Conservation (phyloP, 2,329 filamentous ascomycete genomes). For the Diaporthe amygdali region DNA sequence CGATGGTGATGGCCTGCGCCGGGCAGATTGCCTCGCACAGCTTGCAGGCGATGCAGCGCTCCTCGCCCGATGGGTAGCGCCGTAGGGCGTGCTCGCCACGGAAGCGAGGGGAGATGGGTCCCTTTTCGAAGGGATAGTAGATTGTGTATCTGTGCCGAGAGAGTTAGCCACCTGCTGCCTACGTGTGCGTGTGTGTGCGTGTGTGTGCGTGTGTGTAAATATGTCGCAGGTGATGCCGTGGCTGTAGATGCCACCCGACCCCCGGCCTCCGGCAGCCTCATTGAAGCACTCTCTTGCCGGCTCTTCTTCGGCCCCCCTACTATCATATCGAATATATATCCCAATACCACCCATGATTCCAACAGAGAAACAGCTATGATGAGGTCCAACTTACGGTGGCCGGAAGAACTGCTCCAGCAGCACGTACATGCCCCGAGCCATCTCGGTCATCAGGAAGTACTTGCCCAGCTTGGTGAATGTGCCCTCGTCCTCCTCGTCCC, state of each 20-base stretch:
- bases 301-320: background rate
- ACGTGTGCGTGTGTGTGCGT: background rate
- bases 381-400: constrained; percentile 78
- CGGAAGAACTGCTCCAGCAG: constrained; percentile 98
- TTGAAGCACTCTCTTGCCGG: too few relatives aligned
- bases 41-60: constrained; percentile 99
- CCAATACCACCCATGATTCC: background rate
- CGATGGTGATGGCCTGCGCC: constrained; percentile 97
- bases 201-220: background rate
- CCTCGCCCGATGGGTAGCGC: constrained; percentile 95
- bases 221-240: background rate
- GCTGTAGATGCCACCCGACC: too few relatives aligned
- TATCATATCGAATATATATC: background rate
- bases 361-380: constrained; percentile 1
- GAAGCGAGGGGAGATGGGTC: constrained; percentile 96
- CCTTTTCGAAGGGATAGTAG: constrained; percentile 98
- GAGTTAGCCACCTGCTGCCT: background rate
- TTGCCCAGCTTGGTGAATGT: constrained; percentile 84
- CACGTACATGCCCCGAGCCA: constrained; percentile 97
- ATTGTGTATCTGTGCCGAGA: constrained; percentile 81
- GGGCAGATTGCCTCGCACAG: constrained; percentile 98
- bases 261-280: too few relatives aligned
- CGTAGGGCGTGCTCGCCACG: constrained; percentile 96
- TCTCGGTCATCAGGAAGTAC: constrained; percentile 95
- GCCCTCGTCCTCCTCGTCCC: constrained; percentile 80